phyloP scores from a whole-genome alignment of 371 early-diverging fungal genomes.

The Mortierella sp. region DNA sequence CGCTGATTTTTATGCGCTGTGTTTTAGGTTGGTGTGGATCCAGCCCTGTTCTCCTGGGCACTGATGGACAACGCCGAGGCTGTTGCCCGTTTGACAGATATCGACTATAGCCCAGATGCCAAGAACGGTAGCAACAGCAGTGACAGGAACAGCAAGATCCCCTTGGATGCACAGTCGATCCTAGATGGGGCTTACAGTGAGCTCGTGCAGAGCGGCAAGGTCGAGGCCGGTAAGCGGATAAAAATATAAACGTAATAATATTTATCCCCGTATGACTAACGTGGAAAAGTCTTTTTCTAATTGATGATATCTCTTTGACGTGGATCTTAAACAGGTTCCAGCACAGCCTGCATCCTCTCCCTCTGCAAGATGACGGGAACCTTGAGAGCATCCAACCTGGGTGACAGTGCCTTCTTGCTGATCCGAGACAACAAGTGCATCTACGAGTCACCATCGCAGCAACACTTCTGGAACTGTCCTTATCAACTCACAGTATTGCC shows the following conservation, averaged over 20 bases:
- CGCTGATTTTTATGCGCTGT: background rate
- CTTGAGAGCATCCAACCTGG: conserved; percentile 71
- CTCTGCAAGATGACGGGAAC: conserved; percentile 72
- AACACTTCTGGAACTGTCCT: conserved; percentile 80
- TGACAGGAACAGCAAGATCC: conserved; percentile 33
- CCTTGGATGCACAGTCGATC: conserved; percentile 68
- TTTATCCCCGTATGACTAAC: background rate
- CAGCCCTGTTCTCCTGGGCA: conserved; percentile 76
- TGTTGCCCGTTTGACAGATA: conserved; percentile 60
- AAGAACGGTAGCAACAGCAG: conserved; percentile 9
- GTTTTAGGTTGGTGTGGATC: conserved; percentile 57
- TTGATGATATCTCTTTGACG: background rate
- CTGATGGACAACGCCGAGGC: conserved; percentile 78
- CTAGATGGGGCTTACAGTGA: conserved; percentile 69
- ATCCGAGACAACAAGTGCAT: conserved; percentile 70
- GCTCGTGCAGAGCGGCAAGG: conserved; percentile 65
- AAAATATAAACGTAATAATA: background rate
- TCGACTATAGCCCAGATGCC: conserved; percentile 13
- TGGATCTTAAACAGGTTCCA: conserved; percentile 56
- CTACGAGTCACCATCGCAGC: conserved; percentile 74
- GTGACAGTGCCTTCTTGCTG: conserved; percentile 73
- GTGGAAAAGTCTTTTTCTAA: background rate
- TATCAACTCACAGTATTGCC: conserved; percentile 77
- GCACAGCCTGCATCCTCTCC: conserved; percentile 75
- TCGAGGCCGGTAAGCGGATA: conserved; percentile 62